Conservation (phyloP, 805 yeast genomes). For the Sungouiozyma ichnusensis region DNA sequence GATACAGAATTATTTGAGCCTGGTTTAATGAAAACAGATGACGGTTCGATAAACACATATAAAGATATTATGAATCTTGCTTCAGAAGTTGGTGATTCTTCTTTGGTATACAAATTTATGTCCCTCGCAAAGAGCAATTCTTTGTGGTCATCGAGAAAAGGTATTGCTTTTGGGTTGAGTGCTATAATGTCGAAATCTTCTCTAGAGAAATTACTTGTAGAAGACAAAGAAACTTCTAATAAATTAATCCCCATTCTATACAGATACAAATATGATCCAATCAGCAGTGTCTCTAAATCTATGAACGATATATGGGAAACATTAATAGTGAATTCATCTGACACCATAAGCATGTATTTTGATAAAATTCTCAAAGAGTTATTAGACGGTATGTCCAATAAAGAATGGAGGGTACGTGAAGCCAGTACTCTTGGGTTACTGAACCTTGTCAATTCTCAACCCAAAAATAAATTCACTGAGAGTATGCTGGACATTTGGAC, state of each 20-base stretch:
- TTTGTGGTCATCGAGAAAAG: conserved; percentile 86
- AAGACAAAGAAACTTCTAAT: conserved; percentile 44
- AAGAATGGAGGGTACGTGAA: conserved; percentile 90
- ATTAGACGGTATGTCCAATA: conserved; percentile 55
- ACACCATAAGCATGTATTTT: conserved; percentile 43
- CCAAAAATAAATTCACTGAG: conserved; percentile 39
- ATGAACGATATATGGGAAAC: conserved; percentile 87
- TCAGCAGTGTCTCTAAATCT: conserved; percentile 56
- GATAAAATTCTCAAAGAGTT: conserved; percentile 54
- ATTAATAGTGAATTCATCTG: conserved; percentile 46
- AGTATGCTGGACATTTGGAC: conserved; percentile 66
- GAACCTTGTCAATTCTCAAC: conserved; percentile 56
- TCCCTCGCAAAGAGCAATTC: conserved; percentile 79
- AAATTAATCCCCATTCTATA: conserved; percentile 71
- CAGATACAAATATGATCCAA: conserved; percentile 82
- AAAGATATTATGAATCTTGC: conserved; percentile 83
- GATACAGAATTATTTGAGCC: conserved; percentile 83
- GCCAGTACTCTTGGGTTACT: conserved; percentile 67
- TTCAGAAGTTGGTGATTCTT: conserved; percentile 91
- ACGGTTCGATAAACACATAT: conserved; percentile 82
- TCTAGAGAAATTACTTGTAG: conserved; percentile 47
- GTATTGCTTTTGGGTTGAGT: conserved; percentile 89
- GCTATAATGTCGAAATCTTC: conserved; percentile 72
- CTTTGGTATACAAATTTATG: conserved; percentile 89
- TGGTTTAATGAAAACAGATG: conserved; percentile 68